Conservation (phyloP, 2,329 filamentous ascomycete species). For the Stagonosporopsis vannaccii region DNA sequence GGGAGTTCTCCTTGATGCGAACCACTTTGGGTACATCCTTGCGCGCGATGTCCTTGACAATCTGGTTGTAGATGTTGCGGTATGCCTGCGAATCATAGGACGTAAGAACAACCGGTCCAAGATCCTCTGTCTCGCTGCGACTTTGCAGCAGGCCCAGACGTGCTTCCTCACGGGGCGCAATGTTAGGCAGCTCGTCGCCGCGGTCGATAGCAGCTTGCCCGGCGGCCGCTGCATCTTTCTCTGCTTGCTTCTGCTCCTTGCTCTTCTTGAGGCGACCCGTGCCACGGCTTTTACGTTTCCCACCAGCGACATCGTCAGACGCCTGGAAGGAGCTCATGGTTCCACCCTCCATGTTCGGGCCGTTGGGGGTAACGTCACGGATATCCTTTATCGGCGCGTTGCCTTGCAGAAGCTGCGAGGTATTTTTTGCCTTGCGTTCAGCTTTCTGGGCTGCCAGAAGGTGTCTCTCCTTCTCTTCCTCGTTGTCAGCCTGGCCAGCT, state of each 20-base stretch:
- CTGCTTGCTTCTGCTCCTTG: slow-evolving; percentile 73
- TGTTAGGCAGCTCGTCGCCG: slow-evolving; percentile 72
- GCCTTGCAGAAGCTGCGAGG: slow-evolving; percentile 84
- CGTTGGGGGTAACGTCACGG: slow-evolving; percentile 73
- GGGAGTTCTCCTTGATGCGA: slow-evolving; percentile 85
- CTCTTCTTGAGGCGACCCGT: slow-evolving; percentile 83
- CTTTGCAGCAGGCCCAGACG: slow-evolving; percentile 53
- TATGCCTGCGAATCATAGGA: slow-evolving; percentile 89
- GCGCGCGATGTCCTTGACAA: slow-evolving; percentile 91
- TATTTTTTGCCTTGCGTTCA: slow-evolving; percentile 91
- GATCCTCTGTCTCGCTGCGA: slow-evolving; percentile 59
- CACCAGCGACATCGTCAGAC: slow-evolving; percentile 58
- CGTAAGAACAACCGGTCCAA: slow-evolving; percentile 46
- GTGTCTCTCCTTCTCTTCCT: slow-evolving; percentile 80
- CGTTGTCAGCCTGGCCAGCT: slow-evolving; percentile 79
- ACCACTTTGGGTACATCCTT: slow-evolving; percentile 94
- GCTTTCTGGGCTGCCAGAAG: slow-evolving; percentile 87
- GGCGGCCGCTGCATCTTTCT: slow-evolving; percentile 80
- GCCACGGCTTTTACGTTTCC: slow-evolving; percentile 62
- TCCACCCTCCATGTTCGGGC: slow-evolving; percentile 83
- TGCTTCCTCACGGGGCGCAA: slow-evolving; percentile 66
- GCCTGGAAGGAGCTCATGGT: slow-evolving; percentile 85
- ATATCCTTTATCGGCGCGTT: slow-evolving; percentile 78
- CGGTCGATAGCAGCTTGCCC: slow-evolving; percentile 85
- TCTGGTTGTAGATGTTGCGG: slow-evolving; percentile 96